These are phyloP conservation scores for Phytophthora sansomeana DNA, from an alignment of 352 stramenopile genomes.

Conservation along the genomic window DNA sequence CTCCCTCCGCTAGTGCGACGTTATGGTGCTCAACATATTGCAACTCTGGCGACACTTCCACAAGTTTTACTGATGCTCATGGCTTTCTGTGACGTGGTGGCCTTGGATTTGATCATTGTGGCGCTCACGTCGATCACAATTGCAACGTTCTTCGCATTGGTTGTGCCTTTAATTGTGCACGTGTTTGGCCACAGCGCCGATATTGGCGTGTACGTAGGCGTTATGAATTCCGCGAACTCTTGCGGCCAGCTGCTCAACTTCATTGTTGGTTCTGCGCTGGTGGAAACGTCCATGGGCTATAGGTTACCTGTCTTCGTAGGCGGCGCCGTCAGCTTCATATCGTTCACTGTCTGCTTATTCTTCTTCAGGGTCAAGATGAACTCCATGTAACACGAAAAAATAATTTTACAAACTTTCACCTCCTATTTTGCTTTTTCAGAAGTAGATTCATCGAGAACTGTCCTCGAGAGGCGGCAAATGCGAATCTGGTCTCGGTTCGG, in stretches of 20 bases:
- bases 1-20: conserved; percentile 48
- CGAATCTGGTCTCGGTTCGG: conserved; percentile 75
- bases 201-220: conserved; percentile 62
- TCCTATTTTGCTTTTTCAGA: conserved; percentile 18
- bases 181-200: conserved; percentile 46
- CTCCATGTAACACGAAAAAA: conserved; percentile 34
- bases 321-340: conserved; percentile 44
- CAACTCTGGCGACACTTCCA: conserved; percentile 46
- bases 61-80: conserved; percentile 55
- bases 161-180: conserved; percentile 60
- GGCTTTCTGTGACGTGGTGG: conserved; percentile 47
- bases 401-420: neutral
- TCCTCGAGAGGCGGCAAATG: conserved; percentile 63
- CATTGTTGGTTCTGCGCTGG: conserved; percentile 47
- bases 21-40: conserved; percentile 44
- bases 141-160: conserved; percentile 51
- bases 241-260: conserved; percentile 67
- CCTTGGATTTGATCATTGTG: conserved; percentile 46
- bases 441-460: neutral
- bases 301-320: conserved; percentile 52
- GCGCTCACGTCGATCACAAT: conserved; percentile 55
- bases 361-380: conserved; percentile 58
- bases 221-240: conserved; percentile 63
- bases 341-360: conserved; percentile 38
- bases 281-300: conserved; percentile 53